Evolutionary conservation across 208 protist species (phyloP).

Genomic region (Leishmania turanica): DNA sequence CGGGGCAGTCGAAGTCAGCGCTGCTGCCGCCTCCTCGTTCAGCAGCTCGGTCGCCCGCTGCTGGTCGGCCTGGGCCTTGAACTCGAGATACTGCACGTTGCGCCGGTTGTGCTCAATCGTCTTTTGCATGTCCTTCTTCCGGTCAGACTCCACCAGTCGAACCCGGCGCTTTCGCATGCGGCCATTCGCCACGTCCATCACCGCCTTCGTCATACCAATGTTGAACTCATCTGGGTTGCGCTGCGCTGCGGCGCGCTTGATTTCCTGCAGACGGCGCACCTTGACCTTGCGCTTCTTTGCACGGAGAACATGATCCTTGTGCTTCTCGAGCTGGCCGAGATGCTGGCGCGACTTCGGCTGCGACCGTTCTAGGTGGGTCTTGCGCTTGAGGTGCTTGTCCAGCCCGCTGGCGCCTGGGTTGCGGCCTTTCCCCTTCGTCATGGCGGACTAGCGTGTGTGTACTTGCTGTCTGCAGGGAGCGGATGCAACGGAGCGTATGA

Average conservation of each 20-base stretch:
- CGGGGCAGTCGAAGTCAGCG: conserved; percentile 65
- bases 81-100: conserved; percentile 88
- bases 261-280: conserved; percentile 64
- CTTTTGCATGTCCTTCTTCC: conserved; percentile 61
- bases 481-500: background rate
- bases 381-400: conserved; percentile 90
- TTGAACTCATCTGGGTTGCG: conserved; percentile 95
- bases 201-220: conserved; percentile 92
- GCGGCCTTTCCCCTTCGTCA: conserved; percentile 89
- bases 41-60: conserved; percentile 74
- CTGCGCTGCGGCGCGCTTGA: conserved; percentile 87
- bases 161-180: conserved; percentile 68
- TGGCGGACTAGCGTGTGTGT: conserved; percentile 13
- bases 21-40: conserved; percentile 66
- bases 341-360: conserved; percentile 81
- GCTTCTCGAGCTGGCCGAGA: conserved; percentile 93
- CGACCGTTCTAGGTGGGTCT: conserved; percentile 88
- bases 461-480: background rate
- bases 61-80: conserved; percentile 72
- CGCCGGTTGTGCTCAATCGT: conserved; percentile 64
- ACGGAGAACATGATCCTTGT: conserved; percentile 92
- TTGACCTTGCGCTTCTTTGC: conserved; percentile 80
- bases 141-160: conserved; percentile 43
- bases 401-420: conserved; percentile 85
- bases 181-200: conserved; percentile 86